Evolutionary conservation across 768 basidiomycete genomes (phyloP).

Genomic region (Pleurotus platypus): DNA sequence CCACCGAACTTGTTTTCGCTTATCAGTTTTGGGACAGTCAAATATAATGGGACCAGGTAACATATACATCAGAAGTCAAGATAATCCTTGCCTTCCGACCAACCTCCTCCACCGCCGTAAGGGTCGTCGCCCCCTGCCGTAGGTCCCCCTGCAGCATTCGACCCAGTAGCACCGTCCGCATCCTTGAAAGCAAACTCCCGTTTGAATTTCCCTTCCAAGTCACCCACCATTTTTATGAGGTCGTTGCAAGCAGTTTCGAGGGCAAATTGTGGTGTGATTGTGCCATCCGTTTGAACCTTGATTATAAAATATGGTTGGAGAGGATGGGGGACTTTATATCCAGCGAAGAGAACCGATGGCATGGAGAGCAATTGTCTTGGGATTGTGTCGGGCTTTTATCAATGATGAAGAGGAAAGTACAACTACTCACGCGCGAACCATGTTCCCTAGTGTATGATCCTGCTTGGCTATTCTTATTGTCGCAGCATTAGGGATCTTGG

Average conservation of each 20-base stretch:
- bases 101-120: slow-evolving; percentile 42
- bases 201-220: slow-evolving; percentile 74
- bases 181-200: slow-evolving; percentile 81
- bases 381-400: not conserved
- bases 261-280: slow-evolving; percentile 73
- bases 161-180: slow-evolving; percentile 38
- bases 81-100: slow-evolving; percentile 50
- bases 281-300: slow-evolving; percentile 94
- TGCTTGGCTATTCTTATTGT: slow-evolving; percentile 94
- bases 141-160: slow-evolving; percentile 16
- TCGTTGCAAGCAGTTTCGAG: slow-evolving; percentile 82
- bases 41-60: no score
- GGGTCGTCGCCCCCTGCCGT: slow-evolving; percentile 37
- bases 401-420: slow-evolving; percentile 17
- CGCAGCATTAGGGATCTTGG: slow-evolving; percentile 96
- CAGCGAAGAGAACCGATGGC: slow-evolving; percentile 90
- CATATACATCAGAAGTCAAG: slow-evolving; percentile 41
- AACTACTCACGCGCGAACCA: slow-evolving; percentile 81
- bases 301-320: slow-evolving; percentile 91
- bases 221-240: slow-evolving; percentile 68
- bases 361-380: slow-evolving; percentile 84
- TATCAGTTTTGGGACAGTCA: no score
- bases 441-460: slow-evolving; percentile 94
- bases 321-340: slow-evolving; percentile 97
- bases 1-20: no score